Percentiles rank a stretch among this genome's conserved stretches.
Conservation (phyloP, 129 eudicot genomes). For the Scalesia atractyloides region DNA sequence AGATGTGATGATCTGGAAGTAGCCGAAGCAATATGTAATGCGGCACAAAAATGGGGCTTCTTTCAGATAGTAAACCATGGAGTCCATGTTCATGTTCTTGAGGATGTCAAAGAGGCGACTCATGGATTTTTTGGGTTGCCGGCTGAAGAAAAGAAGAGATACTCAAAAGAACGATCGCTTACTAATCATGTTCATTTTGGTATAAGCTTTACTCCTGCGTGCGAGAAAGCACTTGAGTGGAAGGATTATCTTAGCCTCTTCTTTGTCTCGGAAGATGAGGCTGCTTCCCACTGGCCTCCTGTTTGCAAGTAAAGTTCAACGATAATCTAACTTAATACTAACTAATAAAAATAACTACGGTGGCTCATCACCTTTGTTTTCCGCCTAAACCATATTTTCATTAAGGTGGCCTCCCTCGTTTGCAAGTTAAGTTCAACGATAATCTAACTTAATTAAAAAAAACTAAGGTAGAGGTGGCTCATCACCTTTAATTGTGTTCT, state of each 20-base stretch:
- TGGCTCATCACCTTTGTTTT: no score
- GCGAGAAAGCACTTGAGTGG: conserved; percentile 14
- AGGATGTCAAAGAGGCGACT: conserved; percentile 14
- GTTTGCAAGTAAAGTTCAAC: background rate
- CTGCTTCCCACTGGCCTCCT: conserved; percentile 1
- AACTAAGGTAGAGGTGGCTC: no score
- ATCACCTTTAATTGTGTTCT: no score
- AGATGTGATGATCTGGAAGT: conserved; percentile 1
- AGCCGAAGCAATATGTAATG: conserved; percentile 4
- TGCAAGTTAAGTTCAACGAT: no score
- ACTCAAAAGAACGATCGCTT: conserved; percentile 17
- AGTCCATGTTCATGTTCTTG: conserved; percentile 12
- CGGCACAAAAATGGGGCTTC: conserved; percentile 21
- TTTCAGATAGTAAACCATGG: conserved; percentile 23
- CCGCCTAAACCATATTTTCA: no score
- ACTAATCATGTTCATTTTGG: conserved; percentile 1
- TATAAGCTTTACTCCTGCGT: conserved; percentile 17
- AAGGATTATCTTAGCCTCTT: conserved; percentile 24
- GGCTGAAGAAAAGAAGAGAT: conserved; percentile 7
- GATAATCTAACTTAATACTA: background rate
- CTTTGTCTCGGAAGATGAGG: conserved; percentile 1
- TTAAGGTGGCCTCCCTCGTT: no score
- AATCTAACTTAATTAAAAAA: no score
- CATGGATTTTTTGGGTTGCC: background rate
- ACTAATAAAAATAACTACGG: background rate